Conservation (phyloP, 2,329 filamentous ascomycete genomes). For the Paecilomyces variotii region DNA sequence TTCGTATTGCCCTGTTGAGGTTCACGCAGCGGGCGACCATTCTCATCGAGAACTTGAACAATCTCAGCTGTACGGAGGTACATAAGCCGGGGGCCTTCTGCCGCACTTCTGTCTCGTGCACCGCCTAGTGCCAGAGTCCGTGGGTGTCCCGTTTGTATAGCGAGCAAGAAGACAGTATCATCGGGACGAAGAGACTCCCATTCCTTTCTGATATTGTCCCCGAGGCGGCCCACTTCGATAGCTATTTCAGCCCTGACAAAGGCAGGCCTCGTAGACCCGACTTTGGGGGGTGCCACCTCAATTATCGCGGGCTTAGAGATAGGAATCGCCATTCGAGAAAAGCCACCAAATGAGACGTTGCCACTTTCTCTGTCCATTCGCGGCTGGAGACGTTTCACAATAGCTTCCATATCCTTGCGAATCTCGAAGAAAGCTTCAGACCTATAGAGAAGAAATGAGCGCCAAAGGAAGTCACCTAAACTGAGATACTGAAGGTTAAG, state of each 20-base stretch:
- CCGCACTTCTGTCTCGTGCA: constrained; percentile 12
- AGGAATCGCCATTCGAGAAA: constrained; percentile 84
- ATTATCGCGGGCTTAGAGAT: constrained; percentile 80
- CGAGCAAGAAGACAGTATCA: constrained; percentile 82
- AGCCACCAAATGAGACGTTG: constrained; percentile 65
- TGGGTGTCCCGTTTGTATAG: constrained; percentile 54
- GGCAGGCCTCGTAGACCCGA: constrained; percentile 77
- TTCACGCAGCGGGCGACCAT: constrained; percentile 65
- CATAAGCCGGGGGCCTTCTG: constrained; percentile 59
- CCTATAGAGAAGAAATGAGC: constrained; percentile 80
- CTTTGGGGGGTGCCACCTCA: constrained; percentile 72
- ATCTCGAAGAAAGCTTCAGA: constrained; percentile 92
- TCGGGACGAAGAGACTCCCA: constrained; percentile 84
- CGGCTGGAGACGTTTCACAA: constrained; percentile 70
- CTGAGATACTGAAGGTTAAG: constrained; percentile 93
- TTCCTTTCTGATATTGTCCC: constrained; percentile 66
- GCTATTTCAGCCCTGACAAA: constrained; percentile 78
- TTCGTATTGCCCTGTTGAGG: constrained; percentile 47
- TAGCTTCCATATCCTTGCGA: constrained; percentile 78
- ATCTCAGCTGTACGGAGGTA: constrained; percentile 76
- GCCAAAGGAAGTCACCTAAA: constrained; percentile 93
- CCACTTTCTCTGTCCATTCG: constrained; percentile 56
- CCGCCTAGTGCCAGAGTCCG: constrained; percentile 10
- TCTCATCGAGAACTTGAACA: constrained; percentile 77
- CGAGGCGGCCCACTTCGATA: constrained; percentile 73